phyloP scores from a whole-genome alignment of 306 rosid genomes.

The Rosa chinensis region DNA sequence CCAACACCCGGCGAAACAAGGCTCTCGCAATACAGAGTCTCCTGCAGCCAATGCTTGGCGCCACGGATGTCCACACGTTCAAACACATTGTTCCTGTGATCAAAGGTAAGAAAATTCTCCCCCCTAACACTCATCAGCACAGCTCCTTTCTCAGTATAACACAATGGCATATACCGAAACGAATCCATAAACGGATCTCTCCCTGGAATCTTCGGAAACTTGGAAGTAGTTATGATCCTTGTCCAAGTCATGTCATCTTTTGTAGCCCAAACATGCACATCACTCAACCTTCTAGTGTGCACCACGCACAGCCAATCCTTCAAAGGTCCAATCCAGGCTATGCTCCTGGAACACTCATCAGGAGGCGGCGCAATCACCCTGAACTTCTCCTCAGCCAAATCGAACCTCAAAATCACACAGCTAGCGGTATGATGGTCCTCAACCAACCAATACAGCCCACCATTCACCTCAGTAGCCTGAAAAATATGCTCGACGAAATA shows the following conservation, averaged over 20 bases:
- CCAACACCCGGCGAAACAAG: conserved; percentile 38
- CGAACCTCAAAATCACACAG: conserved; percentile 33
- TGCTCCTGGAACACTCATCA: conserved; percentile 7
- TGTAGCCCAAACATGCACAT: conserved; percentile 32
- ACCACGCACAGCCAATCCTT: conserved; percentile 28
- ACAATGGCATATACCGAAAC: conserved; percentile 33
- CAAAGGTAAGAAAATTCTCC: conserved; percentile 35
- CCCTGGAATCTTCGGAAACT: conserved; percentile 9
- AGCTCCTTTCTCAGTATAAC: conserved; percentile 31
- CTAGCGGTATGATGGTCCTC: conserved; percentile 10
- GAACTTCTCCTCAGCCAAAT: conserved; percentile 37
- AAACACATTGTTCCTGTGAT: conserved; percentile 14
- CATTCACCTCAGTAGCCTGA: conserved; percentile 31
- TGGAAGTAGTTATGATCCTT: conserved; percentile 24
- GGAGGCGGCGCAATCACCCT: conserved; percentile 26
- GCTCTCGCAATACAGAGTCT: conserved; percentile 36
- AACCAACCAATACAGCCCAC: conserved; percentile 38
- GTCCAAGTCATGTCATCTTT: conserved; percentile 34
- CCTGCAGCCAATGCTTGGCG: conserved; percentile 40
- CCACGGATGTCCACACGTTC: conserved; percentile 16
- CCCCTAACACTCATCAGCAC: conserved; percentile 37
- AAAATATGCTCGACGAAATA: conserved; percentile 39
- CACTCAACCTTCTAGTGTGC: conserved; percentile 31
- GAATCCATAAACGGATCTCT: conserved; percentile 11
- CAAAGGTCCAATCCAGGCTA: conserved; percentile 35